Percentiles rank a stretch among this genome's conserved stretches.
Evolutionary conservation across 192 early-diverging fungal genomes (phyloP).

Genomic region (Coemansia reversa): DNA sequence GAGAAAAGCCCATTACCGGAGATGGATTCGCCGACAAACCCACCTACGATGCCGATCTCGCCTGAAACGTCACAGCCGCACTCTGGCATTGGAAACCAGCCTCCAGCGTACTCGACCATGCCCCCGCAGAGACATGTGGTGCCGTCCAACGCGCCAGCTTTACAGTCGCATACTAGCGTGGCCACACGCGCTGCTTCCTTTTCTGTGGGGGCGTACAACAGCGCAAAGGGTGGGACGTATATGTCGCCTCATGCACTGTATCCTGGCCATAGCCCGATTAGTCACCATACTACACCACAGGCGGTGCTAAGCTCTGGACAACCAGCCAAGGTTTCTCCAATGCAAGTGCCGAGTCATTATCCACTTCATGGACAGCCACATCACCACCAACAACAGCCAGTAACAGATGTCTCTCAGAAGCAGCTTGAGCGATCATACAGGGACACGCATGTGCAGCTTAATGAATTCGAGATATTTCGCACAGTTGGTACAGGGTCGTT

Average conservation of each 20-base stretch:
- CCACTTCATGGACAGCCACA: constrained; percentile 12
- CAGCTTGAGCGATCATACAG: constrained; percentile 25
- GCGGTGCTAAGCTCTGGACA: background rate
- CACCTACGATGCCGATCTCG: constrained; percentile 18
- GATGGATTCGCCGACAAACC: constrained; percentile 42
- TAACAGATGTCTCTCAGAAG: background rate
- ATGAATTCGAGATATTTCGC: constrained; percentile 79
- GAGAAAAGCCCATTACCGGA: constrained; percentile 19
- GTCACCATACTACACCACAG: too few species aligned
- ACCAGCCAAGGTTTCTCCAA: constrained; percentile 5
- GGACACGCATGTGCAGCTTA: constrained; percentile 59
- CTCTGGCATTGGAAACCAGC: constrained; percentile 15
- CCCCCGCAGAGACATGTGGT: constrained; percentile 44
- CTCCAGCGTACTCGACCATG: constrained; percentile 14
- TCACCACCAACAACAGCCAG: constrained; percentile 16
- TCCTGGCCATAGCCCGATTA: background rate
- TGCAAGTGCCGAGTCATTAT: constrained; percentile 10
- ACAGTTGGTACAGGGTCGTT: constrained; percentile 97
- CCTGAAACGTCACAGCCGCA: constrained; percentile 16
- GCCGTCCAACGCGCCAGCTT: constrained; percentile 43
- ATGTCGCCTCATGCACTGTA: constrained; percentile 4
- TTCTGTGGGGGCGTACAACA: constrained; percentile 24
- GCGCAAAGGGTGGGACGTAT: constrained; percentile 14
- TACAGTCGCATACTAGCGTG: constrained; percentile 36
- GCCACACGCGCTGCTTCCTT: constrained; percentile 51